Base-by-base conservation (phyloP, 2,329 filamentous ascomycete genomes). In the Microcyclosporella mali region DNA sequence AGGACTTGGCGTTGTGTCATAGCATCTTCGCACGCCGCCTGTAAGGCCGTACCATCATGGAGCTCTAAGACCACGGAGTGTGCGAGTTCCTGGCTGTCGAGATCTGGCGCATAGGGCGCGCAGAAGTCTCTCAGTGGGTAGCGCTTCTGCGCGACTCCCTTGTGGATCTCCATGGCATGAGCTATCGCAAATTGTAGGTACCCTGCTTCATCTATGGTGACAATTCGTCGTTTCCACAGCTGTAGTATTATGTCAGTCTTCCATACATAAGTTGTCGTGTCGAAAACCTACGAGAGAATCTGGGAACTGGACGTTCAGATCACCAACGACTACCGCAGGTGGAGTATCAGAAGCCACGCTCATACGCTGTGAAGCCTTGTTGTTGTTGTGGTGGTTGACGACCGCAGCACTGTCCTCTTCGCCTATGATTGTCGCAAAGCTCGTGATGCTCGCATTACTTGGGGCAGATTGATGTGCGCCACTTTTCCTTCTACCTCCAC, bases 301-400 rank as follows among this genome's bases (percentile, higher is more conserved):
- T 0, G 92, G 92, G 62, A 98, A 95, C 63, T 98, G 92, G 9
- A 97, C 86, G 57, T 98, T 97, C 50, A 98, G 83, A 58, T 95
- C 87, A 37, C 89, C 88, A 64, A 94, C 77, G 49, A 84, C 81
- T 3, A 86, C 73, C 18, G 82, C 73, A 40, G 81, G 70, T 28
- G 67, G 69, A 37, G 64, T 68, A 48, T 71, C 69, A 7, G 47
- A 37, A 16, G 40, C 42, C 16, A 40, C 54, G 11, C 65, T 52
- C 14, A 33, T 40, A 28, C 42, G 16, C 33, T 43, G 34, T 6
- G 30, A 17, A 33, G 43, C 19, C 18, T 33, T 25, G 16, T 32
- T 41, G 10, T 18, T 30, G 14, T 37, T 25, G n/a, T 43, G 39
- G 17, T 33, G 28, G 21, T 25, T 25, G 21, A 6, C 6, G 21